Evolutionary conservation across 257 asterid species (phyloP), one percentile per base, ranked within the genome.

Genomic region (Solanum microdontum): DNA sequence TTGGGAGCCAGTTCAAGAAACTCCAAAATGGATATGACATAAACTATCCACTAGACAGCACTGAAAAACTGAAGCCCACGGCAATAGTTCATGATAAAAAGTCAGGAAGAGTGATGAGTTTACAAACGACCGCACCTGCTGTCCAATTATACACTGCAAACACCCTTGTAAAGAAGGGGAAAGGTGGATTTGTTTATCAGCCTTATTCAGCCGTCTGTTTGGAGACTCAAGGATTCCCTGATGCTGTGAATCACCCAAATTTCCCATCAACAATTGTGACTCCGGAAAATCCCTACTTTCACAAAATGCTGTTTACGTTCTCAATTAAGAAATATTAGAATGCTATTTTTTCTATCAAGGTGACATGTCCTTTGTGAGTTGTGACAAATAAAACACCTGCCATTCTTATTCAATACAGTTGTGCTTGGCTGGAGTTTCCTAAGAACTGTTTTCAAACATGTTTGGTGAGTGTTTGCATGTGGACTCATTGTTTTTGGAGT

Each of bases 161-260:
- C 79, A 70, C 79, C 7, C 79, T 62, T 6, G 43, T 58, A 73
- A 66, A 72, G 24, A 58, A 23, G 69, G 91, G 89, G 9, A 89
- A 89, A 83, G 87, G 87, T 39, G 91, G 89, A 55, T 26, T 9
- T 19, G 43, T 72, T 23, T 89, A 82, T 60, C 85, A 40, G 28
- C 82, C 87, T 58, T 40, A 74, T 32, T 39, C 86, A 11, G 91
- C 87, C 3, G 19, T 83, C 60, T 40, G 40, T 83, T 74, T 89
- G 90, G 99, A 96, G 92, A 96, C 98, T 69, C 99, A 95, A 68
- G 99, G 97, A 0, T 96, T 96, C 82, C 98, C 98, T 0, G 97
- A 96, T 58, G 87, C 99, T 0, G 98, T 95, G 24, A 96, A 96
- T 90, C 98, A 93, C 33, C 96, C 95, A 0, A 92, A 86, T 60